Percentiles rank a stretch among this genome's conserved stretches.
Evolutionary conservation across 2,329 filamentous ascomycete genomes (phyloP).

Genomic region (Ophiosphaerella narmari): DNA sequence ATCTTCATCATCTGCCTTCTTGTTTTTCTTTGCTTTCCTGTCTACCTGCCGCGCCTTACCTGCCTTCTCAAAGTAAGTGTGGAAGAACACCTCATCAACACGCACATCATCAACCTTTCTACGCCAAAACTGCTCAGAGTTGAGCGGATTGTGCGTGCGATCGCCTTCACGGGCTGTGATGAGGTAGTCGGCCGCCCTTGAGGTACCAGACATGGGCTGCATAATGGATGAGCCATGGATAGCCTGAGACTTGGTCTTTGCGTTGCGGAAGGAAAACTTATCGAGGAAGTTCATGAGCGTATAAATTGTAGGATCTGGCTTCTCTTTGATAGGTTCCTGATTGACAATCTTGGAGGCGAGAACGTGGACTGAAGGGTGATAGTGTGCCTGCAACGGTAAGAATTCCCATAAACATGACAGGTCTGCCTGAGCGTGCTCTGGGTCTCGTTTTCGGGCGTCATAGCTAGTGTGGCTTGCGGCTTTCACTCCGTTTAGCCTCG

Average conservation of each 20-base stretch:
- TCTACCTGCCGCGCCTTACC: conserved; percentile 60
- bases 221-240: conserved; percentile 88
- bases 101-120: conserved; percentile 86
- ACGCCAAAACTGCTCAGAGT: conserved; percentile 88
- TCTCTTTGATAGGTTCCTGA: conserved; percentile 74
- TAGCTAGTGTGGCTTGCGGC: conserved; percentile 55
- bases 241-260: conserved; percentile 66
- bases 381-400: conserved; percentile 79
- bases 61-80: conserved; percentile 84
- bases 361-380: conserved; percentile 88
- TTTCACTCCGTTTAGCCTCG: conserved; percentile 23
- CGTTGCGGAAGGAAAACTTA: conserved; percentile 96
- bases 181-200: conserved; percentile 64
- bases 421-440: conserved; percentile 90
- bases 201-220: conserved; percentile 79
- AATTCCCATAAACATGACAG: conserved; percentile 92
- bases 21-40: conserved; percentile 61
- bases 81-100: conserved; percentile 96
- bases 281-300: conserved; percentile 95
- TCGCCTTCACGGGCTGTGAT: conserved; percentile 64
- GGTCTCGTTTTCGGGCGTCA: conserved; percentile 88
- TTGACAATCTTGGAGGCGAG: conserved; percentile 75
- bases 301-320: conserved; percentile 88
- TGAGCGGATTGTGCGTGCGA: conserved; percentile 69
- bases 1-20: conserved; percentile 47